These are phyloP conservation scores for Trichoderma sp. DNA, from an alignment of 2,329 filamentous ascomycete species.

Conservation along the genomic window DNA sequence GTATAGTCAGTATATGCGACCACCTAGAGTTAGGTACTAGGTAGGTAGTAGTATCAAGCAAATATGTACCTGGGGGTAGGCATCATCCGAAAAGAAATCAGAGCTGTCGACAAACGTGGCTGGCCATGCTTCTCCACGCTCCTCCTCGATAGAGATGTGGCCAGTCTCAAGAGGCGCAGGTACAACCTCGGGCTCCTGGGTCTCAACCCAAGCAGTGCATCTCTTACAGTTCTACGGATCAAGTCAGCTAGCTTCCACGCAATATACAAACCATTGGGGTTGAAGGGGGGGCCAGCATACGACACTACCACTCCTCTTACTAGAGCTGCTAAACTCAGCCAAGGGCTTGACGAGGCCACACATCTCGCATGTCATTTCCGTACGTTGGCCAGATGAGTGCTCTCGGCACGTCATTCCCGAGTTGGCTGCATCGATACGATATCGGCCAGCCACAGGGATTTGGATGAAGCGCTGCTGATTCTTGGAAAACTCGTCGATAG, in stretches of 20 bases:
- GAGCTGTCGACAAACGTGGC: constrained; percentile 18
- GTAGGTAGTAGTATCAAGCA: too few species aligned
- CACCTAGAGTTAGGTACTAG: accelerated
- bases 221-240: constrained; percentile 32
- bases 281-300: constrained; percentile 27
- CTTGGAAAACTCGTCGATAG: constrained; percentile 32
- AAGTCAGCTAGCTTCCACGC: constrained; percentile 12
- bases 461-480: constrained; percentile 31
- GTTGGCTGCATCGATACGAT: constrained; percentile 28
- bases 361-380: constrained; percentile 32
- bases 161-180: constrained; percentile 33
- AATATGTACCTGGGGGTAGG: constrained; percentile 22
- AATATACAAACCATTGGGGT: not conserved
- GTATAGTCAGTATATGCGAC: constrained; percentile 13
- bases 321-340: constrained; percentile 32
- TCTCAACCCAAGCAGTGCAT: constrained; percentile 37
- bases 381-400: constrained; percentile 28
- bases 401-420: constrained; percentile 38
- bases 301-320: constrained; percentile 28
- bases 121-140: constrained; percentile 18
- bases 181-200: constrained; percentile 34
- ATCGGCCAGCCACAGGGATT: constrained; percentile 17
- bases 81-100: constrained; percentile 29
- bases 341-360: constrained; percentile 30
- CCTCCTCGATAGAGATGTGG: constrained; percentile 34